Base-by-base conservation (phyloP, 2,329 filamentous ascomycete species). In the Aspergillus ochraceus region DNA sequence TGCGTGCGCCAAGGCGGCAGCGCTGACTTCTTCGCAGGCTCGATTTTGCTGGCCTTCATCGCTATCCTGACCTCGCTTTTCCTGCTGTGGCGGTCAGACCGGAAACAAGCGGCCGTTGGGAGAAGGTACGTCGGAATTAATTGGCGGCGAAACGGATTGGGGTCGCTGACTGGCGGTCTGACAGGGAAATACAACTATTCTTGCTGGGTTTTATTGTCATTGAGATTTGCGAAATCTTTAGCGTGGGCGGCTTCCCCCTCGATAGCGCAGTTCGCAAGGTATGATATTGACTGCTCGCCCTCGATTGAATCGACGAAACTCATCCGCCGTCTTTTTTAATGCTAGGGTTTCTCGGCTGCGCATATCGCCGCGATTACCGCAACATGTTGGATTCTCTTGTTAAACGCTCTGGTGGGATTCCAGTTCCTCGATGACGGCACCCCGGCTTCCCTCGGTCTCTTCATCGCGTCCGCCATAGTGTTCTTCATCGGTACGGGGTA, bases 141-240 rank as follows among this genome's bases (percentile, higher is more conserved):
- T 10, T 45, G 30, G 26, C 29, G 19, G 42, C 39, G 42, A 52
- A 52, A 22, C 36, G 29, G 54, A 52, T 54, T n/a, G 36, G 36
- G 6, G 22, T 11, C 17, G 36, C 8, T 36, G 26, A 52, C 67
- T 72, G 32, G 70, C 57, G 4, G 12, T 57, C 57, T 58, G 6
- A 50, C 71, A 96, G 95, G 76, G 95, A 99, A 78, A 98, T 99
- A 86, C 95, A 99, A 83, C 71, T 97, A 36, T 98, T 99, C 79
- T 85, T 99, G 54, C 63, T 91, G 47, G 89, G 90, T 54, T 99
- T 92, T 75, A 89, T 96, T 59, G 78, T 98, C 60, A 88, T 98
- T 62, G 88, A 90, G 69, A 90, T 99, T 70, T 97, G 93, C 78
- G 95, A 98, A 76, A 97, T 99, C 71, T 97, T 99, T 79, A 93